Conservation (phyloP, 345 rosid species). For the Dipteronia dyeriana region DNA sequence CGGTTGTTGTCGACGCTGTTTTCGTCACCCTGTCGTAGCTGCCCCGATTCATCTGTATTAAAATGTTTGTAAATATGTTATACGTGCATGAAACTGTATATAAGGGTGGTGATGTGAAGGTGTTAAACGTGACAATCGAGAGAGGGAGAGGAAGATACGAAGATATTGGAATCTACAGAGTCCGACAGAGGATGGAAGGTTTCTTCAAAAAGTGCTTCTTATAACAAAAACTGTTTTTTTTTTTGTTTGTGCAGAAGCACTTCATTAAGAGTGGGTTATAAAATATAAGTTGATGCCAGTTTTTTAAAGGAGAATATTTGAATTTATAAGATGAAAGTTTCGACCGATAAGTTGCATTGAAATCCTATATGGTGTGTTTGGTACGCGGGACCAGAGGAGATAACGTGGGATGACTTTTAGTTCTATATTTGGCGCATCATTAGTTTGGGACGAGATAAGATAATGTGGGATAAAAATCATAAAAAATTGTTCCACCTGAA, state of each 20-base stretch:
- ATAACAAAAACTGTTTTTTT: background rate
- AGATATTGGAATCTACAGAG: background rate
- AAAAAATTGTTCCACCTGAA: too few relatives aligned
- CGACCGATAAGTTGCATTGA: too few relatives aligned
- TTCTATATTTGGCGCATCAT: too few relatives aligned
- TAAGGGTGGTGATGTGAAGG: background rate
- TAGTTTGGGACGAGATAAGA: too few relatives aligned
- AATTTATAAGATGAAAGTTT: too few relatives aligned
- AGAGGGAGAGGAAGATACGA: too few relatives aligned
- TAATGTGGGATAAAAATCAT: too few relatives aligned
- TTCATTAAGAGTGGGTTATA: background rate
- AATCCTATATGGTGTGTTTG: too few relatives aligned
- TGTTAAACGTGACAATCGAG: too few relatives aligned
- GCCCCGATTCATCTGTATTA: background rate
- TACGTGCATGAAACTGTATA: background rate
- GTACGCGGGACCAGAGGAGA: too few relatives aligned
- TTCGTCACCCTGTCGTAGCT: background rate
- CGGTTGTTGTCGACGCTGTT: background rate
- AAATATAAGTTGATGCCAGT: background rate
- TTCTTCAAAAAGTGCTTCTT: background rate
- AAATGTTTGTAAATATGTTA: background rate
- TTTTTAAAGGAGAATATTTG: too few relatives aligned
- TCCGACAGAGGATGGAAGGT: background rate
- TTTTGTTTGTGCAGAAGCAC: slow-evolving; percentile 1
- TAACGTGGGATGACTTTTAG: too few relatives aligned